Percentiles rank a stretch among this genome's conserved stretches.
These are phyloP conservation scores for Phytophthora tentaculata DNA, from an alignment of 352 stramenopile species.

Conservation along the genomic window DNA sequence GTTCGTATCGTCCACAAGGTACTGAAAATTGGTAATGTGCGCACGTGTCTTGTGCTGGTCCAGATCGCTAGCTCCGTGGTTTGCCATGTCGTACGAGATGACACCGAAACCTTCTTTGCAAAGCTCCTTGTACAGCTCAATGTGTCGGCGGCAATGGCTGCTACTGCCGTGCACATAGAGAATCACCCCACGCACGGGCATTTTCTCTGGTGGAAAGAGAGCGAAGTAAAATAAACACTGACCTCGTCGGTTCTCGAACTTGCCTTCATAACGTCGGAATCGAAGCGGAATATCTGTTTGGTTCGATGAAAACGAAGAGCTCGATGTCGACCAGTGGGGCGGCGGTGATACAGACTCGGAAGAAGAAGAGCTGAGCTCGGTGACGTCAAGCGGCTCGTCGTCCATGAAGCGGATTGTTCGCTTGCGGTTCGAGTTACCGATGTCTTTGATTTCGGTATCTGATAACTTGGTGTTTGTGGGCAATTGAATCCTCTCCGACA, in stretches of 20 bases:
- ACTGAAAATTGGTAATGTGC: constrained; percentile 44
- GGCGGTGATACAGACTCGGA: constrained; percentile 4
- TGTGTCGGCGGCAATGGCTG: constrained; percentile 51
- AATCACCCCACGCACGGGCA: constrained; percentile 48
- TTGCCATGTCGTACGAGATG: constrained; percentile 53
- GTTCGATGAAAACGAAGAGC: constrained; percentile 4
- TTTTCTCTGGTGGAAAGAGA: constrained; percentile 39
- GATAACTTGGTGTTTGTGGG: constrained; percentile 5
- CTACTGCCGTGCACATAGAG: constrained; percentile 55
- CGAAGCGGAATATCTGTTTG: constrained; percentile 27
- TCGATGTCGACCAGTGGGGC: constrained; percentile 13
- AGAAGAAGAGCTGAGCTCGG: constrained; percentile 19
- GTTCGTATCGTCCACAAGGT: constrained; percentile 63
- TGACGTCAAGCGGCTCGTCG: constrained; percentile 18
- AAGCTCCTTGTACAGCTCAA: constrained; percentile 51
- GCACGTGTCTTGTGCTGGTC: constrained; percentile 42
- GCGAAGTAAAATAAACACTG: constrained; percentile 51
- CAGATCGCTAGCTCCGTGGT: constrained; percentile 57
- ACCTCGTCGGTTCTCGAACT: constrained; percentile 43
- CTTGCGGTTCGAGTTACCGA: constrained; percentile 15
- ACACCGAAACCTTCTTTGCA: constrained; percentile 51
- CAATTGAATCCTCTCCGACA: constrained; percentile 23
- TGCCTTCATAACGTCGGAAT: constrained; percentile 44
- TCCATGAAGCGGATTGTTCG: constrained; percentile 32
- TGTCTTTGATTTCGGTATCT: neutral